Evolutionary conservation across 257 asterid genomes (phyloP).

Genomic region (Solanum chiquidenum): DNA sequence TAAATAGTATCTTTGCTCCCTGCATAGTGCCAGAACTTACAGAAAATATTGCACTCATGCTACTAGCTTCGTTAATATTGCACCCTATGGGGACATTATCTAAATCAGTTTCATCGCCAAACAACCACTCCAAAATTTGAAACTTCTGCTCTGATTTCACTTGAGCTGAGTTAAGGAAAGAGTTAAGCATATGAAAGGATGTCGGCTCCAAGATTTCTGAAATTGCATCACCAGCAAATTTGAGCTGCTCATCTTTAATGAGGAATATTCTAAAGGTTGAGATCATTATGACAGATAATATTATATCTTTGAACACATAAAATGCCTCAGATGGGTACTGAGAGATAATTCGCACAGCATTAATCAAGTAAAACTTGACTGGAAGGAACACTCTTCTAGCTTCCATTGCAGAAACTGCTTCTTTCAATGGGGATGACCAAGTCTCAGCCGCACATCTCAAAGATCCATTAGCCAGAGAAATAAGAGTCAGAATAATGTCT

Average conservation of each 20-base stretch:
- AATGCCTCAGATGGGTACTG: conserved; percentile 69
- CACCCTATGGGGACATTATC: conserved; percentile 3
- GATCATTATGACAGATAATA: conserved; percentile 49
- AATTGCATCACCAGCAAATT: conserved; percentile 54
- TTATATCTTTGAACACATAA: conserved; percentile 56
- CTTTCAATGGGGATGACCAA: conserved; percentile 52
- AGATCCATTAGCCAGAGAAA: conserved; percentile 66
- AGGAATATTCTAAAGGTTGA: conserved; percentile 61
- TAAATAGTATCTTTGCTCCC: conserved; percentile 33
- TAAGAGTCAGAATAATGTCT: conserved; percentile 51
- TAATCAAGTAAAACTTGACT: conserved; percentile 79
- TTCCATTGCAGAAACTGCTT: conserved; percentile 48
- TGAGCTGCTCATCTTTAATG: conserved; percentile 47
- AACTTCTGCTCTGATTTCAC: conserved; percentile 53
- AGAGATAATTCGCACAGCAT: conserved; percentile 85
- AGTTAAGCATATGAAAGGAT: conserved; percentile 72
- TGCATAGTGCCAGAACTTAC: conserved; percentile 28
- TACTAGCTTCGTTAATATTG: conserved; percentile 4
- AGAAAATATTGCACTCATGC: conserved; percentile 30
- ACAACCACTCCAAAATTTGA: conserved; percentile 70
- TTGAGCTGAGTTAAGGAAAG: conserved; percentile 61
- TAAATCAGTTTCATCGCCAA: conserved; percentile 23
- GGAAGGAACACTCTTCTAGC: conserved; percentile 92
- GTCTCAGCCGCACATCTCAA: conserved; percentile 63
- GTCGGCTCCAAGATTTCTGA: conserved; percentile 79